These are phyloP conservation scores for Lactuca sativa DNA, from an alignment of 129 eudicot species.

Conservation along the genomic window DNA sequence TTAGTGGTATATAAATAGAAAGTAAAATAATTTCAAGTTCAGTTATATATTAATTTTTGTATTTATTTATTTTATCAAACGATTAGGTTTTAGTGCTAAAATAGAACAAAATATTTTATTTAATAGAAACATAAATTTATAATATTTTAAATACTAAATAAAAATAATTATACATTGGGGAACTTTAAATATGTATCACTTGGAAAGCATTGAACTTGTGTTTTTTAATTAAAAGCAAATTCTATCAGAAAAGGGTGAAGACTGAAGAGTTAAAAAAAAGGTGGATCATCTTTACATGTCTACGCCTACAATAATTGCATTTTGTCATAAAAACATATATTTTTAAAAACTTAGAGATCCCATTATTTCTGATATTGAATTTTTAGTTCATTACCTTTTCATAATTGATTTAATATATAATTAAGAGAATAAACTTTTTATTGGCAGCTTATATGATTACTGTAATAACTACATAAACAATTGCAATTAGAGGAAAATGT, in stretches of 20 bases:
- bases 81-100: no score
- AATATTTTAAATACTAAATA: no score
- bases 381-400: not conserved
- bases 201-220: conserved; percentile 23
- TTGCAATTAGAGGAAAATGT: not conserved
- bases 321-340: not conserved
- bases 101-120: not conserved
- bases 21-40: not conserved
- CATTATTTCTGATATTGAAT: not conserved
- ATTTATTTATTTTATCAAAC: no score
- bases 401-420: not conserved
- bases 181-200: conserved; percentile 9
- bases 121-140: not conserved
- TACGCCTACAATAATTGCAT: conserved; percentile 30
- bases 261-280: not conserved
- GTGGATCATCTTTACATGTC: conserved; percentile 10
- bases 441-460: not conserved
- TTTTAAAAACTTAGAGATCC: not conserved
- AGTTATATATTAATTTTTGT: no score
- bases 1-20: no score
- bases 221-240: conserved; percentile 10
- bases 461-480: not conserved
- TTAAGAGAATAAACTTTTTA: not conserved
- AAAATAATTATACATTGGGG: no score
- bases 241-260: not conserved